phyloP scores from a whole-genome alignment of 805 yeast species.

The Schizosaccharomyces pombe region DNA sequence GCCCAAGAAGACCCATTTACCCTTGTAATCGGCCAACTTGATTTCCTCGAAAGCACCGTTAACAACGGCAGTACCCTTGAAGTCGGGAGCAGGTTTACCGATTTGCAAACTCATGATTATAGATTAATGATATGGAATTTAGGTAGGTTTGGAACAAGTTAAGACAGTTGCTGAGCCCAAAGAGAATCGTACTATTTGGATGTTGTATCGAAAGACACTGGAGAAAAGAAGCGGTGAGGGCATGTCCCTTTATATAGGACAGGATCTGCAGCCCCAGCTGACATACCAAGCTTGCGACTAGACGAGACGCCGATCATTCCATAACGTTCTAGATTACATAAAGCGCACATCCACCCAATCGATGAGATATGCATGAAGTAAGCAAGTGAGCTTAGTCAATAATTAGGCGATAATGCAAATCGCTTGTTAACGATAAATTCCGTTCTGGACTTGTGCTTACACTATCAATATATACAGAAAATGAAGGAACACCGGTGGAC shows the following conservation, averaged over 20 bases:
- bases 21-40: slow-evolving; percentile 82
- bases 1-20: slow-evolving; percentile 92
- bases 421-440: too few species aligned
- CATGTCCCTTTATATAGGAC: not conserved
- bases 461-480: too few species aligned
- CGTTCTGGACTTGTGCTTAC: too few species aligned
- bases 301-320: not conserved
- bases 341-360: too few species aligned
- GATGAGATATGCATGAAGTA: too few species aligned
- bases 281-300: not conserved
- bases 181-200: not conserved
- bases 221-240: not conserved
- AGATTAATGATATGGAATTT: too few species aligned
- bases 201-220: not conserved
- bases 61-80: slow-evolving; percentile 91
- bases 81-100: slow-evolving; percentile 89
- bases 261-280: not conserved
- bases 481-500: too few species aligned
- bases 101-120: slow-evolving; percentile 19
- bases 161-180: too few species aligned
- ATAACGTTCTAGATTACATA: not conserved
- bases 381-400: too few species aligned
- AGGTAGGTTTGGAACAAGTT: too few species aligned
- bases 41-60: slow-evolving; percentile 92
- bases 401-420: too few species aligned